Evolutionary conservation across 495 filamentous ascomycete genomes (phyloP), one percentile per base, ranked within the genome.

Genomic region (Glarea lozoyensis): DNA sequence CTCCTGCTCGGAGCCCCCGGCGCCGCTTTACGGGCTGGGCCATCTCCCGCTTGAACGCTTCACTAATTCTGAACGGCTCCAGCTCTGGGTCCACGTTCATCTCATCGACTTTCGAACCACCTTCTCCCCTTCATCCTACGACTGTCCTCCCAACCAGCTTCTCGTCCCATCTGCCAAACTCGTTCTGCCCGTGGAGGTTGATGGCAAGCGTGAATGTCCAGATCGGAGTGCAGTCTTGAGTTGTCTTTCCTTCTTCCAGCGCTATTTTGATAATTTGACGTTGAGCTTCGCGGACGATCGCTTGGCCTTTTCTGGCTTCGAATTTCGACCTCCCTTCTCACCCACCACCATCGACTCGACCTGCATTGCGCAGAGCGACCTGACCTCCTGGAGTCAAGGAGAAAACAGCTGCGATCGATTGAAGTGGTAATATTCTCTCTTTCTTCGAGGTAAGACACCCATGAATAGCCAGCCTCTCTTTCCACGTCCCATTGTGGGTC

Each of bases 391-490:
- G 41, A 40, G 18, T 9, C 31, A 21, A 40, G 32, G 19, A 36
- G 37, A 29, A 36, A n/a, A 19, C 24, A 24, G 34, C 40, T 20
- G 4, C 40, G 13, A 9, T 17, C n/a, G n/a, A n/a, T n/a, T n/a
- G n/a, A n/a, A n/a, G n/a, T n/a, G n/a, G n/a, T n/a, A n/a, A 13
- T 20, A 25, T 25, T 49, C 46, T 40, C 18, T 33, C 43, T 33
- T 46, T 27, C 40, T 40, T 32, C 44, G 40, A 55, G 52, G 52
- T 55, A 23, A 55, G 52, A 48, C 47, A 45, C 43, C 30, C 35
- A 39, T 32, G 18, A 22, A 34, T 43, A 30, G 17, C 45, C 34
- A 42, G 27, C 50, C 39, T 40, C 34, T n/a, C 25, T 7, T n/a
- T 29, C 25, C n/a, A n/a, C 7, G 25, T 29, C 25, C n/a, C n/a